Evolutionary conservation across 2,329 filamentous ascomycete genomes (phyloP), one percentile per base, ranked within the genome.

Genomic region (Leptographium wingfieldii): DNA sequence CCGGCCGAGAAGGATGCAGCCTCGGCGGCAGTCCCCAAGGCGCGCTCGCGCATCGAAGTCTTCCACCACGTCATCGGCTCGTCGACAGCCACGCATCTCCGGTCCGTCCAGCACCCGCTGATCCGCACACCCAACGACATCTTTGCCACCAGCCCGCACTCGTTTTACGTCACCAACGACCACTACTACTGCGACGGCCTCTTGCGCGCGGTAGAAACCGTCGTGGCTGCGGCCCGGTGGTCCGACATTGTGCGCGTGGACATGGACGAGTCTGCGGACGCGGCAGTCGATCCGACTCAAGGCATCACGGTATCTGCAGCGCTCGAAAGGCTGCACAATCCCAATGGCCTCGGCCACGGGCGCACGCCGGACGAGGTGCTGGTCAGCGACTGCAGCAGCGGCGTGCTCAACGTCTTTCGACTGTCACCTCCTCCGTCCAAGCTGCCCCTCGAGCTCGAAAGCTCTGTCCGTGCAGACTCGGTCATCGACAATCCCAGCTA

Each of bases 111-210:
- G 48, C 74, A 85, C 65, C 75, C 78, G 0, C 64, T 82, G 40
- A 76, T 85, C 55, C 67, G 66, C 11, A 84, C 81, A 0, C 82
- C 83, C 1, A 85, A 85, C 62, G 83, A 86, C 62, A 69, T 86
- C 14, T 68, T 78, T 6, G 80, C 76, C 2, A 65, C 69, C 4
- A 77, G 72, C 0, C 74, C 77, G 0, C 70, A 65, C 14, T 76
- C 76, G 0, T 76, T 85, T 66, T 79, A 80, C 56, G 77, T 84
- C 6, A 84, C 81, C 0, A 85, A 85, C 62, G 83, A 85, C 63
- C 81, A 85, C 59, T 69, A 70, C 63, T 76, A 84, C 66, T 74
- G 72, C 0, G 73, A 78, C 1, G 81, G 82, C 0, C 5, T 67
- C 0, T 66, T 76, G 68, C 74, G 81, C 2, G 10, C 66, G 0